Evolutionary conservation across 148 eudicot species (phyloP), one percentile per base, ranked within the genome.

Genomic region (Beta vulgaris): DNA sequence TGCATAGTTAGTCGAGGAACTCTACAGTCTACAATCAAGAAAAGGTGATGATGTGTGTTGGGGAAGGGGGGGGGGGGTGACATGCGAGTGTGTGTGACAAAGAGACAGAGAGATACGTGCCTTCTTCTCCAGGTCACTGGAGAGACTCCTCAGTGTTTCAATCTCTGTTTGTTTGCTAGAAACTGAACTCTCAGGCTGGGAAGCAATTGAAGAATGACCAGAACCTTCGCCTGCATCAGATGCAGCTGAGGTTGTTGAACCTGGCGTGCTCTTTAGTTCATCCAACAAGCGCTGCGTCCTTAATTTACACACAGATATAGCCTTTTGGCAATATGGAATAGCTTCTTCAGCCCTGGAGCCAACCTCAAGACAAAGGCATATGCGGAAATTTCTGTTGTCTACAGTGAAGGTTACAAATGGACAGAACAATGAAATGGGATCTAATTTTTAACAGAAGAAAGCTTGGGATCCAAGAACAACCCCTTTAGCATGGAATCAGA

Each of bases 261-360:
- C 85, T 13, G 86, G 67, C 4, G 39, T 63, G 77, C 76, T 85
- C 75, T 83, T 80, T 73, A 79, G 34, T 82, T 95, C 96, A 48
- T 78, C 76, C 29, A 23, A 74, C n/a, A 90, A 87, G 58, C 97
- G 89, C 73, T 91, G 87, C 78, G 89, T 72, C 75, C 98, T 78
- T 28, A 91, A 85, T 83, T 91, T 92, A 83, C 96, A 95, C 68
- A 88, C 71, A 15, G 91, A 89, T 69, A 92, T 75, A 73, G 98
- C 97, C 83, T 84, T 95, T 79, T 95, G 72, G 76, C 98, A 95
- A 75, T 92, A 92, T 4, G 97, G 96, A 62, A 91, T 88, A 76
- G 99, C 97, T 80, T 92, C 96, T 73, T 88, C 73, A 65, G 89
- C 85, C 79, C 82, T 90, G 69, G 89, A 89, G 66, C 97, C 96